Evolutionary conservation across 257 asterid species (phyloP).

Genomic region (Sherardia arvensis): DNA sequence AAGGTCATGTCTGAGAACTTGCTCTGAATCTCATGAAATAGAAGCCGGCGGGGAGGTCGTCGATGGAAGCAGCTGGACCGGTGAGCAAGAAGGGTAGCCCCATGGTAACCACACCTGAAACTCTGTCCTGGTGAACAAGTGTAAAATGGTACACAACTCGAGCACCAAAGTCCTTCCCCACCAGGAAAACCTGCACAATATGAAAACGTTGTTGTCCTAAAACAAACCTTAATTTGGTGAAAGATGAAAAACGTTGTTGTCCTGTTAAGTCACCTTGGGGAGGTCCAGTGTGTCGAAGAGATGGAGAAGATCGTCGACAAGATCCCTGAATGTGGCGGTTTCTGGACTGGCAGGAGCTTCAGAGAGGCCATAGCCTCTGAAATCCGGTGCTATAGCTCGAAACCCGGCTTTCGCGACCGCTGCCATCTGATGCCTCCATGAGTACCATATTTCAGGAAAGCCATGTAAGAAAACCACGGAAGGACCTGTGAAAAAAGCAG

Average conservation of each 20-base stretch:
- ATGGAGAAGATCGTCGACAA: slow-evolving; percentile 30
- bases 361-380: slow-evolving; percentile 55
- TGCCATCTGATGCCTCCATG: slow-evolving; percentile 68
- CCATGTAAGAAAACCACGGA: slow-evolving; percentile 53
- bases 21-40: slow-evolving; percentile 17
- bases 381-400: slow-evolving; percentile 53
- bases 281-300: slow-evolving; percentile 7
- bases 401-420: slow-evolving; percentile 43
- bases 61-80: not conserved
- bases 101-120: slow-evolving; percentile 36
- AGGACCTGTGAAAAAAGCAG: slow-evolving; percentile 10
- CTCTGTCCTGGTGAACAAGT: slow-evolving; percentile 33
- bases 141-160: slow-evolving; percentile 36
- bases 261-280: slow-evolving; percentile 17
- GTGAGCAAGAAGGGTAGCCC: slow-evolving; percentile 42
- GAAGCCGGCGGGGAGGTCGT: slow-evolving; percentile 9
- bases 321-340: slow-evolving; percentile 31
- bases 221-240: too few relatives aligned
- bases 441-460: slow-evolving; percentile 60
- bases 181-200: slow-evolving; percentile 26
- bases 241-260: too few relatives aligned
- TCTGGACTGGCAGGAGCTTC: slow-evolving; percentile 44
- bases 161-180: slow-evolving; percentile 56
- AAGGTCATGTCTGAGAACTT: not conserved
- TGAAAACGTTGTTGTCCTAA: too few relatives aligned